Evolutionary conservation across 129 eudicot genomes (phyloP), one percentile per base, ranked within the genome.

Genomic region (Rutidosis leptorrhynchoides): DNA sequence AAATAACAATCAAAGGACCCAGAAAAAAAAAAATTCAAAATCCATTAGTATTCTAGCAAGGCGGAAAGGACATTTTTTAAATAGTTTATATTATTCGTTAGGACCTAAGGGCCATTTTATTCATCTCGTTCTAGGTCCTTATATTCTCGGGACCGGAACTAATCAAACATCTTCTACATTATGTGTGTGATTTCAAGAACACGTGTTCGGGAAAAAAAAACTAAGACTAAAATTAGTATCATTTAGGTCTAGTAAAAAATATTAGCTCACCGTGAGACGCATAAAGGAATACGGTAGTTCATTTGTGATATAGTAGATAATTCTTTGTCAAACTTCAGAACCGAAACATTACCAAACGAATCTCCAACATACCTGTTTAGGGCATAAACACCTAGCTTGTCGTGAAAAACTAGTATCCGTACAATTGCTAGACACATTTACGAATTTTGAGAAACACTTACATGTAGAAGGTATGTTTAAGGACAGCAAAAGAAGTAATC

Each of bases 301-400:
- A 89, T 89, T 24, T 68, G 78, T 69, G 76, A 83, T 67, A 88
- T 66, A 48, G 62, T 76, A 75, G 69, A 67, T 43, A 58, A 45
- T 43, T 82, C 95, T 76, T 79, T 57, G 75, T 81, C 84, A 74
- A 89, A 67, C 86, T 80, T 84, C 79, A 78, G 70, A 76, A 94
- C 88, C 1, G 93, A 76, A 75, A 94, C 81, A 79, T 79, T 74
- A 29, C 99, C 99, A 72, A 55, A 22, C 11, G 83, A 79, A 70
- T 94, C 97, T 83, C 99, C 99, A 64, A 86, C 74, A 80, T 86
- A 94, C 85, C 99, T 94, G 83, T 26, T 65, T 65, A 60, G 46
- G 74, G 19, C 64, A 68, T 25, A 35, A 28, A 25, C 23, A 62
- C 54, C n/a, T n/a, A n/a, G n/a, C 2, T 11, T 49, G 46, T 40